Evolutionary conservation across 495 filamentous ascomycete genomes (phyloP), one percentile per base, ranked within the genome.

Genomic region (Tetracladium marchalianum): DNA sequence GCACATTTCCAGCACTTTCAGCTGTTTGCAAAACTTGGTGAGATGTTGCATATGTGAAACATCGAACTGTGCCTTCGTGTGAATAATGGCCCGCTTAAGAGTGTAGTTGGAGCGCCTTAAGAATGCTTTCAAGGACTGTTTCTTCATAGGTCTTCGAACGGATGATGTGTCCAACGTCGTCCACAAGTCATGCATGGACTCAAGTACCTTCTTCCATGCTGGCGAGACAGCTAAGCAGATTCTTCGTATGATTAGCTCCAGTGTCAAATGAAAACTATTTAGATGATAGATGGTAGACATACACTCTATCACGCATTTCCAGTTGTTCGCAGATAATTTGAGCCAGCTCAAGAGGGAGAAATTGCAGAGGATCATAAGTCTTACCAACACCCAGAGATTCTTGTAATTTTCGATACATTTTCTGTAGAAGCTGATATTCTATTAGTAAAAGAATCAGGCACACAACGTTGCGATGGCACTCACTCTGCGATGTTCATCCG

Each of bases 31-130:
- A 10, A 35, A 39, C 31, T 41, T 44, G 4, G 41, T 49, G 1
- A 56, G 32, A 33, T 39, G 38, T 18, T 8, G 24, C 37, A 53
- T 35, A 31, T 51, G 56, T 8, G 31, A 6, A 5, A 10, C 15
- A 24, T 56, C 53, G 24, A 59, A 43, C 8, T 16, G 4, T 31
- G 48, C 27, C 19, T 44, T 51, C 36, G 32, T 27, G 7, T 27
- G 44, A n/a, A 56, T 48, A 4, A 53, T 45, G 3, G 50, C 53
- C 15, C 35, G 35, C n/a, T 56, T 51, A 16, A 59, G 41, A 0
- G 50, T 59, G 17, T 45, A 59, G 31, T 59, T 56, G 15, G 56
- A 59, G 7, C 56, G 53, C 27, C 41, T 43, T 9, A 53, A 27
- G 43, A 54, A 22, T 13, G 36, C 15, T n/a, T 39, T 50, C 7